phyloP scores from a whole-genome alignment of 2,329 filamentous ascomycete genomes.

The Aspergillus sp. region DNA sequence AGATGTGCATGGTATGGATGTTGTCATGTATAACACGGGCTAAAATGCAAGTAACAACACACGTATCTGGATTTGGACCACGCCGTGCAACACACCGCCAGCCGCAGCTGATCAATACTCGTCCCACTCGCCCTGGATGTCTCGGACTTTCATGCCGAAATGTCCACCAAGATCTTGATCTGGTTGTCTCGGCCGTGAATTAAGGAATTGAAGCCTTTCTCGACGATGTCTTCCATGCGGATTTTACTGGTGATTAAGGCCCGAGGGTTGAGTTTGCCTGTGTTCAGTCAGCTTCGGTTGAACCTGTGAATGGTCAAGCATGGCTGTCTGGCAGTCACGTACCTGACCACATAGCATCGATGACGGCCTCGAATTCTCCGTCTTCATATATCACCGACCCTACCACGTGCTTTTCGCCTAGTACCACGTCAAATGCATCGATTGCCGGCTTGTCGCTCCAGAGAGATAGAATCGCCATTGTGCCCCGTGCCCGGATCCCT shows the following conservation, averaged over 20 bases:
- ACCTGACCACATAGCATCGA: constrained; percentile 49
- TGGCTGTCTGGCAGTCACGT: constrained; percentile 6
- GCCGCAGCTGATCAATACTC: constrained; percentile 6
- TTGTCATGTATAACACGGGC: background rate
- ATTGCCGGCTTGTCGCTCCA: constrained; percentile 61
- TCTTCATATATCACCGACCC: constrained; percentile 52
- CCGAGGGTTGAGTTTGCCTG: constrained; percentile 54
- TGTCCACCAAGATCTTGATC: constrained; percentile 61
- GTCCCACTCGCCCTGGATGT: background rate
- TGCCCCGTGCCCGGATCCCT: constrained; percentile 56
- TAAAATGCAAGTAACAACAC: background rate
- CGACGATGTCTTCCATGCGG: constrained; percentile 56
- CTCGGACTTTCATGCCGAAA: constrained; percentile 16
- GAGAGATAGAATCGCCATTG: constrained; percentile 63
- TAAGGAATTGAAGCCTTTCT: constrained; percentile 59
- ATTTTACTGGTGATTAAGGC: constrained; percentile 65
- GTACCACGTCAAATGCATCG: constrained; percentile 55
- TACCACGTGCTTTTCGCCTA: constrained; percentile 55
- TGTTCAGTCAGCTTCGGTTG: background rate
- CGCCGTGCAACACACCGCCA: background rate
- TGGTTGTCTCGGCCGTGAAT: constrained; percentile 63
- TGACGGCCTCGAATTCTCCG: constrained; percentile 61
- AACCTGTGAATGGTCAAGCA: too few species aligned
- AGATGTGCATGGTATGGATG: background rate
- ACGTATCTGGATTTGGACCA: background rate